Evolutionary conservation across 2,329 filamentous ascomycete species (phyloP), one percentile per base, ranked within the genome.

Genomic region (Beauveria sp.): DNA sequence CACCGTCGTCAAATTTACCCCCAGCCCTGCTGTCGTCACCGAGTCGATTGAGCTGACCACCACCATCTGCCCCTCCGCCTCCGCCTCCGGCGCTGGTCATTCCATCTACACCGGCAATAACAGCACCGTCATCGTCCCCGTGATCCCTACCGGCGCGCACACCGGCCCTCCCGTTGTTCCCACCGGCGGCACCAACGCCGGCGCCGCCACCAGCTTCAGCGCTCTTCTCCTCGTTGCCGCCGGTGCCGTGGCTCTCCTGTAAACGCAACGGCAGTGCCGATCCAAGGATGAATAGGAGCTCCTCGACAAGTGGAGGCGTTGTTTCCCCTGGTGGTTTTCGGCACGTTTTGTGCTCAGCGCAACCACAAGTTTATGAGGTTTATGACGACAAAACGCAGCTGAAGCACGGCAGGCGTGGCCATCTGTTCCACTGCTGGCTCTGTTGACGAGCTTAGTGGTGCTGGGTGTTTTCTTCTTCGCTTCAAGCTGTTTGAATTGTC

Each of bases 241-340:
- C 52, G 73, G 71, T 61, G 65, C 71, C 62, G 64, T 75, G 42
- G 73, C 71, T 54, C 72, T 76, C 55, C 65, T 76, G 66, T 76
- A 73, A 58, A 55, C 24, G 53, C 18, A 40, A 30, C 24, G 24
- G 24, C 49, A 10, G 22, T 12, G 7, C 46, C 40, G 30, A 24
- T 12, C 2, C 10, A 43, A 52, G 26, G 6, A 18, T 30, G 10
- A 53, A 67, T 47, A 62, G 46, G 63, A 65, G 60, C 64, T 67
- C 67, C 61, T 60, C 66, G 62, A 66, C 60, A 59, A 66, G 65
- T 70, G 66, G 66, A 68, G 65, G 65, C 65, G 59, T 65, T 63
- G 61, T 38, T 60, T 52, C 40, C 40, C 40, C 42, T 26, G 57
- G 40, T 52, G 61, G 55, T 63, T 47, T 62, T 49, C 60, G 34